Percentiles rank a stretch among this genome's conserved stretches.
phyloP scores from a whole-genome alignment of 352 stramenopile genomes.

The Phytophthora fragariae region DNA sequence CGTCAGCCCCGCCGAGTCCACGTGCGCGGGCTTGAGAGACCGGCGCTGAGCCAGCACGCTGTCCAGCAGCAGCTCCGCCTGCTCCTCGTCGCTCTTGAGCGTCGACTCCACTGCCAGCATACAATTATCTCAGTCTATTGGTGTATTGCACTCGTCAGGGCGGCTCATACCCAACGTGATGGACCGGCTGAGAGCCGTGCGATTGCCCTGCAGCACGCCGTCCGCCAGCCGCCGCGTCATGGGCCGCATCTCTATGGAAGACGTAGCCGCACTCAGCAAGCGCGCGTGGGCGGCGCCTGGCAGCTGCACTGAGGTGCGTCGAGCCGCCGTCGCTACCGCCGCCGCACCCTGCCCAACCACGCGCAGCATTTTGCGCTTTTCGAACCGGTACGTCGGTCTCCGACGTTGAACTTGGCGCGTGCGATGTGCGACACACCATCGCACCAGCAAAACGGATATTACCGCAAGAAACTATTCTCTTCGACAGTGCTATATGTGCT shows the following conservation, averaged over 20 bases:
- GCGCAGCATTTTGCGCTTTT: conserved; percentile 36
- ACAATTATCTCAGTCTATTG: background rate
- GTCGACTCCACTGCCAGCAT: conserved; percentile 75
- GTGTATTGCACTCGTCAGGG: conserved; percentile 2
- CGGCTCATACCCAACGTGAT: conserved; percentile 69
- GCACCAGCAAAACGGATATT: background rate
- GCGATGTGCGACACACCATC: background rate
- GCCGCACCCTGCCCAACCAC: conserved; percentile 3
- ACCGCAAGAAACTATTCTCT: background rate
- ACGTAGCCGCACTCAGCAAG: background rate
- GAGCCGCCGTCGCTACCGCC: background rate
- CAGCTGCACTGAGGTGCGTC: background rate
- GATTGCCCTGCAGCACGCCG: conserved; percentile 60
- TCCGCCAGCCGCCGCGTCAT: conserved; percentile 63
- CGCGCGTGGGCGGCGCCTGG: background rate
- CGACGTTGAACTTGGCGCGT: conserved; percentile 31
- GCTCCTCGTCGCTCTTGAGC: conserved; percentile 70
- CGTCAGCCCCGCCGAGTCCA: conserved; percentile 35
- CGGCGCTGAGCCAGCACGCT: conserved; percentile 74
- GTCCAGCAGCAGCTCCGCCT: conserved; percentile 91
- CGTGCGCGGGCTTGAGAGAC: conserved; percentile 39
- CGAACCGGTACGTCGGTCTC: background rate
- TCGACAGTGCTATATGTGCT: background rate
- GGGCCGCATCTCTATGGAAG: conserved; percentile 36
- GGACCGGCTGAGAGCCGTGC: conserved; percentile 73